A percentile compares a stretch with the other conserved stretches of the same genome.
These are phyloP conservation scores for Lonicera japonica DNA, from an alignment of 129 eudicot species.

Conservation along the genomic window DNA sequence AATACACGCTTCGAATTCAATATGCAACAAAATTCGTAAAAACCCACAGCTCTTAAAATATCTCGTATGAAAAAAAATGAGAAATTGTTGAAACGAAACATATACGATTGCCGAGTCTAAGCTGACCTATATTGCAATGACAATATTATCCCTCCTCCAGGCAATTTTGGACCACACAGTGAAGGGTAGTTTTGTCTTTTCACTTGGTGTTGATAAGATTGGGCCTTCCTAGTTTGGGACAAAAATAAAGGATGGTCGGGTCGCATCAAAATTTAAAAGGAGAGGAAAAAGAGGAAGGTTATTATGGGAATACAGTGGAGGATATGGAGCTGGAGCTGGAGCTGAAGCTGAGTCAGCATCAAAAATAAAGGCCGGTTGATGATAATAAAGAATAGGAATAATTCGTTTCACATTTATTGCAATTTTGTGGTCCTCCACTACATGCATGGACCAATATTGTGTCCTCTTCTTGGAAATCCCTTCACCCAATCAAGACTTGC, in stretches of 20 bases:
- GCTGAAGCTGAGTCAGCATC: neutral
- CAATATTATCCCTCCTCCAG: neutral
- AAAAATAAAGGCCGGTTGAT: neutral
- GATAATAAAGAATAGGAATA: neutral
- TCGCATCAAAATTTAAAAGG: neutral
- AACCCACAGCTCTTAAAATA: too few relatives aligned
- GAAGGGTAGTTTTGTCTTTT: neutral
- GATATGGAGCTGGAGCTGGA: too few relatives aligned
- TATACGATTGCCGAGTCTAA: too few relatives aligned
- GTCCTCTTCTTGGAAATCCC: neutral
- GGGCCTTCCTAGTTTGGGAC: too few relatives aligned
- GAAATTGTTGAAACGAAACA: too few relatives aligned
- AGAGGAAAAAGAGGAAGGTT: neutral
- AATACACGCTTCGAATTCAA: too few relatives aligned
- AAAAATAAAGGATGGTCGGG: neutral
- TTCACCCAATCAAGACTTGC: neutral
- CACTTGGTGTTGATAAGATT: neutral
- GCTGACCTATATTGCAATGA: neutral
- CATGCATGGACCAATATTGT: neutral
- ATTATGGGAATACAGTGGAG: neutral
- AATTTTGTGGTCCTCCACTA: constrained; percentile 1
- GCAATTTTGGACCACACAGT: neutral
- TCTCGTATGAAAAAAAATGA: too few relatives aligned
- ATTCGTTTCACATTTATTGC: neutral
- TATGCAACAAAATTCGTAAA: too few relatives aligned